Evolutionary conservation across 1,284 basidiomycete species (phyloP).

Genomic region (Boletus albobrunnescens): DNA sequence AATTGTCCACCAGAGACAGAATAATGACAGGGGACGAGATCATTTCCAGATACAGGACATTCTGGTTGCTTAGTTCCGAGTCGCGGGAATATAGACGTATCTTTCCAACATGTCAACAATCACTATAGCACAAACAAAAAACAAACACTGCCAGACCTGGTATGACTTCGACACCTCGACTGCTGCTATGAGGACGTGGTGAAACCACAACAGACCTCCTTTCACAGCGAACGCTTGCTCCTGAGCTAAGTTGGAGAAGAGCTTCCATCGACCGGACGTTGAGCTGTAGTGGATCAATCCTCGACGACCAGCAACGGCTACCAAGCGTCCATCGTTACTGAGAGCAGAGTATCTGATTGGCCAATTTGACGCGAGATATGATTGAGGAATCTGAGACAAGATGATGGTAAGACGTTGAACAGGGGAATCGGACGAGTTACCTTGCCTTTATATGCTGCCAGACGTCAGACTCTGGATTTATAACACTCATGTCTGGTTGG

Average conservation of each 20-base stretch:
- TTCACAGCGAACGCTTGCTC: conserved; percentile 86
- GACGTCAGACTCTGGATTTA: conserved; percentile 98
- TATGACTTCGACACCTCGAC: conserved; percentile 78
- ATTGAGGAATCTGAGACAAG: conserved; percentile 69
- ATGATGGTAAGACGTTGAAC: neutral
- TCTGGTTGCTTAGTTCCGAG: conserved; percentile 81
- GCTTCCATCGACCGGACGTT: conserved; percentile 92
- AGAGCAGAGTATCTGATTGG: conserved; percentile 92
- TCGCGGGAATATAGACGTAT: conserved; percentile 96
- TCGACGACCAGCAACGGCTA: conserved; percentile 89
- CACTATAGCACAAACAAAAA: neutral
- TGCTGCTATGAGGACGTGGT: conserved; percentile 90
- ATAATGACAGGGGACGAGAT: conserved; percentile 77
- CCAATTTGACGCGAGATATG: conserved; percentile 90
- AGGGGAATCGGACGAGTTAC: conserved; percentile 1
- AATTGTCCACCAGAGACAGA: conserved; percentile 91
- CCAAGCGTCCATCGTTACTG: conserved; percentile 85
- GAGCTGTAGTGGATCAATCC: conserved; percentile 94
- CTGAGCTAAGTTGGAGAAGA: conserved; percentile 81
- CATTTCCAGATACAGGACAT: conserved; percentile 81
- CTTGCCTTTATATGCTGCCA: conserved; percentile 91
- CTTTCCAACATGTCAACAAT: conserved; percentile 30
- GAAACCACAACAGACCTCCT: conserved; percentile 95
- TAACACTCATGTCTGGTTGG: conserved; percentile 96
- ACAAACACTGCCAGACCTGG: conserved; percentile 50